These are phyloP conservation scores for Colletotrichum gigasporum DNA, from an alignment of 2,329 filamentous ascomycete species.

Conservation along the genomic window DNA sequence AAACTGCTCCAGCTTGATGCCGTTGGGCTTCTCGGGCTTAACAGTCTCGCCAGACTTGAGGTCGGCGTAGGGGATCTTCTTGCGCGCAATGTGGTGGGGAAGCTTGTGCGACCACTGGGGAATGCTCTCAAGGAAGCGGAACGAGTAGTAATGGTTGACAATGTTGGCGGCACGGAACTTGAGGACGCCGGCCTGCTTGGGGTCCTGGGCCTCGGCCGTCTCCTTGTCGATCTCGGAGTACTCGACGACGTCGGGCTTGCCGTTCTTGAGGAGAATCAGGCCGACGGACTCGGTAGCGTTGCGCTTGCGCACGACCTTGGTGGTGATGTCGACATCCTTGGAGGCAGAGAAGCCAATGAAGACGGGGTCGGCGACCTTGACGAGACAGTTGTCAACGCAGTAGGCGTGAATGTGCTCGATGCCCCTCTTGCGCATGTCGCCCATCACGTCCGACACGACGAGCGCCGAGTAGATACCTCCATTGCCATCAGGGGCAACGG, in stretches of 20 bases:
- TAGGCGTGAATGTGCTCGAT: constrained; percentile 97
- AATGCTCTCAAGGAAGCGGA: constrained; percentile 89
- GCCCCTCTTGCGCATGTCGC: constrained; percentile 88
- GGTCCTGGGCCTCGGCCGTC: constrained; percentile 89
- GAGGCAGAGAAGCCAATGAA: constrained; percentile 94
- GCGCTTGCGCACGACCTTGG: constrained; percentile 99
- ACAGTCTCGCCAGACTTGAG: constrained; percentile 79
- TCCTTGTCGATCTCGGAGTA: constrained; percentile 95
- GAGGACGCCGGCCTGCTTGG: constrained; percentile 81
- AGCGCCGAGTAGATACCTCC: constrained; percentile 96
- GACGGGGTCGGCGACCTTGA: constrained; percentile 95
- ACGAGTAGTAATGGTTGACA: constrained; percentile 99
- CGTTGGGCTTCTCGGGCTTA: constrained; percentile 95
- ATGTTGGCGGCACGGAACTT: constrained; percentile 99
- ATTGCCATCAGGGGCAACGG: constrained; percentile 96
- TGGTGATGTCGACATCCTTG: constrained; percentile 92
- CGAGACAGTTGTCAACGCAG: constrained; percentile 99
- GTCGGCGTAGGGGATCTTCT: constrained; percentile 95
- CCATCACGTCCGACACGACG: constrained; percentile 79
- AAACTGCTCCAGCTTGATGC: constrained; percentile 99
- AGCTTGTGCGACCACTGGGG: constrained; percentile 86
- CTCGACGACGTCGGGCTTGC: constrained; percentile 95
- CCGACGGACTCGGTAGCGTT: constrained; percentile 96
- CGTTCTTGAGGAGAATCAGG: constrained; percentile 93
- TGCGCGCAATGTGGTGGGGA: constrained; percentile 94